Evolutionary conservation across 1,284 basidiomycete genomes (phyloP).

Genomic region (Athelia sp.): DNA sequence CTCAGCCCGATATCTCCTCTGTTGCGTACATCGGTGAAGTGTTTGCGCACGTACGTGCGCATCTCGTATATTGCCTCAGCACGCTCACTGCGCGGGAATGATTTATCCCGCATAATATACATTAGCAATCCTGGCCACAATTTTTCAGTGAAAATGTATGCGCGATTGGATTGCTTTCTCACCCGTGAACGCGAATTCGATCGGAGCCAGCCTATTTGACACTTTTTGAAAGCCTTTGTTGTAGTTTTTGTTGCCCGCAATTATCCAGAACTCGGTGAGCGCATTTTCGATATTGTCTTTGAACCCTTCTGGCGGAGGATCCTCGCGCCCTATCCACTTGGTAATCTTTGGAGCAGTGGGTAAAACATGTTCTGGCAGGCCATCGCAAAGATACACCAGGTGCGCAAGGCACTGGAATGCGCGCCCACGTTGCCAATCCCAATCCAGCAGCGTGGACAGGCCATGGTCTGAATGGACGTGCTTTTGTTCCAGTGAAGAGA

Average conservation of each 20-base stretch:
- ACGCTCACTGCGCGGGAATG: constrained; percentile 29
- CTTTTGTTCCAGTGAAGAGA: constrained; percentile 45
- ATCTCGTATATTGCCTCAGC: constrained; percentile 49
- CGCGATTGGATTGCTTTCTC: constrained; percentile 10
- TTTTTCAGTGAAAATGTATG: neutral
- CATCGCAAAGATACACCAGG: constrained; percentile 58
- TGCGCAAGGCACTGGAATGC: constrained; percentile 68
- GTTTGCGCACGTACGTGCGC: constrained; percentile 44
- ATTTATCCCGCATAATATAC: constrained; percentile 38
- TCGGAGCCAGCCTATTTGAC: constrained; percentile 57
- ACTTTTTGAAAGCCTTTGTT: constrained; percentile 45
- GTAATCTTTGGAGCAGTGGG: constrained; percentile 53
- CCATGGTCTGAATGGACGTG: constrained; percentile 49
- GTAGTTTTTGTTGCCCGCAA: constrained; percentile 36
- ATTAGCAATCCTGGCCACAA: constrained; percentile 47
- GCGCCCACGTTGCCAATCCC: constrained; percentile 59
- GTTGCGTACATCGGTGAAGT: constrained; percentile 55
- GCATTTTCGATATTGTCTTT: constrained; percentile 42
- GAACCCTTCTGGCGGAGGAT: constrained; percentile 40
- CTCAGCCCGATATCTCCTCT: constrained; percentile 48
- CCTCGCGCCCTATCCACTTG: constrained; percentile 46
- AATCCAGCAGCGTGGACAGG: constrained; percentile 45
- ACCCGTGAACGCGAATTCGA: constrained; percentile 75
- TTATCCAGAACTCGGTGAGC: constrained; percentile 46
- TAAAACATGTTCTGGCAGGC: constrained; percentile 39